Conservation (phyloP, 1,139 yeast species). For the Debaryomyces robertsiae region DNA sequence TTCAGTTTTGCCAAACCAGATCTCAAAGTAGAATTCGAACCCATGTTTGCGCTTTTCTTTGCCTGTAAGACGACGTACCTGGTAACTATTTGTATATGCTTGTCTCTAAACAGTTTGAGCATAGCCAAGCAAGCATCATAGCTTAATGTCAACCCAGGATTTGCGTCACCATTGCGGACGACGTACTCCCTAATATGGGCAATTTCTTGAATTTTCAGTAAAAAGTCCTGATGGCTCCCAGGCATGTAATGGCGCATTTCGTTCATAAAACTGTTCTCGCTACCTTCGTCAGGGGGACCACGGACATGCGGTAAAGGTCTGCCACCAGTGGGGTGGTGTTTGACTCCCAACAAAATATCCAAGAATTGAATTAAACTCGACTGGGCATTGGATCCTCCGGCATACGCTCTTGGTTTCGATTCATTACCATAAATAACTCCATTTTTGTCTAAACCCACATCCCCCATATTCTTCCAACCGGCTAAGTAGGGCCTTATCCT, state of each 20-base stretch:
- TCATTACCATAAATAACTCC: conserved; percentile 83
- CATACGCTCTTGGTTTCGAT: conserved; percentile 54
- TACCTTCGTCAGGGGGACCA: conserved; percentile 32
- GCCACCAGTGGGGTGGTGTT: conserved; percentile 79
- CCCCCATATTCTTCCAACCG: conserved; percentile 93
- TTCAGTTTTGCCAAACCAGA: conserved; percentile 60
- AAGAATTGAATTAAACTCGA: conserved; percentile 85
- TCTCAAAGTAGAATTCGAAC: conserved; percentile 57
- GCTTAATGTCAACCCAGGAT: conserved; percentile 64
- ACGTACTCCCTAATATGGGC: conserved; percentile 70
- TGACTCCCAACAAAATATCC: conserved; percentile 74
- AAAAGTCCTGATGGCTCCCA: conserved; percentile 73
- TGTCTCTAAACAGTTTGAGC: conserved; percentile 86
- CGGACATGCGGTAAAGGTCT: conserved; percentile 39
- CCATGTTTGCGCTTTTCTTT: conserved; percentile 50
- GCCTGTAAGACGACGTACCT: conserved; percentile 84
- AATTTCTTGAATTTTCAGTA: conserved; percentile 56
- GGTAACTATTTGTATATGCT: conserved; percentile 90
- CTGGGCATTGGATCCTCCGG: conserved; percentile 96
- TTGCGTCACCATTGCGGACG: conserved; percentile 31
- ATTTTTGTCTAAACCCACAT: conserved; percentile 72
- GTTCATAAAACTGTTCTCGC: conserved; percentile 65
- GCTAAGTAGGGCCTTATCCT: conserved; percentile 88
- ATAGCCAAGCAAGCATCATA: conserved; percentile 91
- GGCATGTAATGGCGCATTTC: conserved; percentile 94